phyloP scores from a whole-genome alignment of 371 early-diverging fungal species.

The Mortierella sp. region DNA sequence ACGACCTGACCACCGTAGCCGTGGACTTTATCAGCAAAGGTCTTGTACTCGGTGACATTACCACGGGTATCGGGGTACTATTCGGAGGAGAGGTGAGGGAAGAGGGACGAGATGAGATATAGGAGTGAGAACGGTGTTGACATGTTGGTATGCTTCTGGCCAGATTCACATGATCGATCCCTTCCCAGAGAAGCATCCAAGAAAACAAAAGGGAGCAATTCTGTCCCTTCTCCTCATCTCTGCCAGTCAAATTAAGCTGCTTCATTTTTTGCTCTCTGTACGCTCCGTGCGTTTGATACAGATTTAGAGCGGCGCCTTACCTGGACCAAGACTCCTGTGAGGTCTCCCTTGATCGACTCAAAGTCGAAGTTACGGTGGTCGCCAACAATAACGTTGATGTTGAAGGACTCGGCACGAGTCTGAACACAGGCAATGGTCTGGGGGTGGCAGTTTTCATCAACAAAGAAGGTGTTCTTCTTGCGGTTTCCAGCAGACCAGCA shows the following conservation, averaged over 20 bases:
- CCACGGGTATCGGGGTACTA: slow-evolving; percentile 96
- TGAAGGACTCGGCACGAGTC: slow-evolving; percentile 94
- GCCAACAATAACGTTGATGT: slow-evolving; percentile 88
- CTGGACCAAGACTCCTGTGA: slow-evolving; percentile 90
- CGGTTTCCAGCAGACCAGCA: slow-evolving; percentile 78
- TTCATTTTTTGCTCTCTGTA: slow-evolving; percentile 11
- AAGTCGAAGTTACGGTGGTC: slow-evolving; percentile 84
- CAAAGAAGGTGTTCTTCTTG: slow-evolving; percentile 87
- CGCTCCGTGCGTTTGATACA: slow-evolving; percentile 6
- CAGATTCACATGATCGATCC: no score
- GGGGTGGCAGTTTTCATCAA: slow-evolving; percentile 92
- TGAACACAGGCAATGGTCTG: slow-evolving; percentile 94
- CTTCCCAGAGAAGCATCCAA: no score
- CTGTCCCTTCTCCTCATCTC: neutral
- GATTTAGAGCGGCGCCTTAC: slow-evolving; percentile 55
- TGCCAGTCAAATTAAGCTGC: neutral
- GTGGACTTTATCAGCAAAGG: slow-evolving; percentile 82
- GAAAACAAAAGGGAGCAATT: neutral
- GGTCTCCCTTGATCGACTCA: slow-evolving; percentile 73
- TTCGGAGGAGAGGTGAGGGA: neutral
- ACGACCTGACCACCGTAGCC: slow-evolving; percentile 86
- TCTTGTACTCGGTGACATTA: slow-evolving; percentile 80
- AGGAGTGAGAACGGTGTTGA: no score
- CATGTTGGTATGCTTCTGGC: no score
- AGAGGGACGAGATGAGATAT: neutral